Conservation (phyloP, 768 basidiomycete species). For the button mushroom (Agaricus bisporus) region DNA sequence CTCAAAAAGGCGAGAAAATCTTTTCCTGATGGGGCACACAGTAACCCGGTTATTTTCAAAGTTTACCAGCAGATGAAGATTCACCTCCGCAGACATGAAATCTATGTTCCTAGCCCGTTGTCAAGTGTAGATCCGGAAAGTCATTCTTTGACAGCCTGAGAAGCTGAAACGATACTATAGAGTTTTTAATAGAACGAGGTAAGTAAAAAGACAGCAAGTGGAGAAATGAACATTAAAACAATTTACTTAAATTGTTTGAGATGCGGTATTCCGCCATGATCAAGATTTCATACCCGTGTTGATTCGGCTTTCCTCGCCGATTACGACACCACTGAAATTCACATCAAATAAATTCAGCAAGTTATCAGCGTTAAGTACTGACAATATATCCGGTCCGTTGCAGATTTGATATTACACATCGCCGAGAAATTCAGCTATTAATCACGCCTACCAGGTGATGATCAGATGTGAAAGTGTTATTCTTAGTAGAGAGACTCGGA, state of each 20-base stretch:
- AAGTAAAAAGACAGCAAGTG: neutral
- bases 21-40: conserved; percentile 71
- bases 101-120: conserved; percentile 28
- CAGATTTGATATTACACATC: neutral
- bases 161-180: conserved; percentile 59
- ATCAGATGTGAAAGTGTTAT: conserved; percentile 64
- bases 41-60: conserved; percentile 66
- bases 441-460: conserved; percentile 44
- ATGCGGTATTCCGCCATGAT: conserved; percentile 73
- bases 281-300: conserved; percentile 72
- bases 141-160: conserved; percentile 62
- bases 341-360: conserved; percentile 74
- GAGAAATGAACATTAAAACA: neutral
- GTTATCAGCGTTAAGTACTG: conserved; percentile 75
- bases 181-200: neutral
- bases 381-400: conserved; percentile 65
- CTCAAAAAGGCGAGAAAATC: conserved; percentile 81
- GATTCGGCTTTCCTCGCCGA: conserved; percentile 57
- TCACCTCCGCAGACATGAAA: neutral
- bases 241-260: conserved; percentile 64
- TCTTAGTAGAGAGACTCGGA: conserved; percentile 38
- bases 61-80: conserved; percentile 20
- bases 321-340: conserved; percentile 65
- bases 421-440: neutral
- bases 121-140: conserved; percentile 64